Base-by-base conservation (phyloP, 2,329 filamentous ascomycete species). In the Bipolaris cookei region DNA sequence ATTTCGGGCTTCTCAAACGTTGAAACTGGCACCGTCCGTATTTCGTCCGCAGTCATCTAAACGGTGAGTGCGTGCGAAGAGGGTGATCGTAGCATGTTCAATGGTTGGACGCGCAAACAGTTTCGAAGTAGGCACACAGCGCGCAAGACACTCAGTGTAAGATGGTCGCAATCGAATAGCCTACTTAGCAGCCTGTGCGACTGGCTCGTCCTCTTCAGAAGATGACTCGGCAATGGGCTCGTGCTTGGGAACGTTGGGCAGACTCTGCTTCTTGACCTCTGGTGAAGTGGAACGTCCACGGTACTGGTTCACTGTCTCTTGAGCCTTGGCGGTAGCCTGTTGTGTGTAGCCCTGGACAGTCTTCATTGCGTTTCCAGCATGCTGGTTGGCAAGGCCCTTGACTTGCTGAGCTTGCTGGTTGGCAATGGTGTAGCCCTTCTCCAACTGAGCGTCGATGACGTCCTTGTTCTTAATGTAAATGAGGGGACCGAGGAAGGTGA, bases 401-500 rank as follows among this genome's bases (percentile, higher is more conserved):
- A 88, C 76, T 70, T 88, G 86, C 55, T 77, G 79, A 30, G 86
- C 82, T 73, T 88, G 86, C 67, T 83, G 76, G 71, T 79, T 82
- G 67, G 86, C 78, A 61, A 87, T 74, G 51, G 82, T 73, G 67
- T 82, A 78, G 41, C 80, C 79, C 65, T 85, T 81, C 65, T 81
- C 77, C 48, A 88, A 77, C 65, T 88, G 84, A 54, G 79, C 77
- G 66, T 89, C 86, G 64, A 89, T 88, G 63, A 85, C 68, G 64
- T 88, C 85, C 69, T 84, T 84, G 81, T 89, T 88, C 78, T 81
- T 82, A 69, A 88, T 81, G 79, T 89, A 89, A 72, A 86, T 67
- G 56, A 89, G 80, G 50, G 86, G 86, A 39, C 79, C 82, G 53
- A 88, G 78, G 78, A 86, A 89, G 69, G 83, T 76, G 62, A 83